These are phyloP conservation scores for Sporothrix luriei DNA, from an alignment of 2,329 filamentous ascomycete species.

Conservation along the genomic window DNA sequence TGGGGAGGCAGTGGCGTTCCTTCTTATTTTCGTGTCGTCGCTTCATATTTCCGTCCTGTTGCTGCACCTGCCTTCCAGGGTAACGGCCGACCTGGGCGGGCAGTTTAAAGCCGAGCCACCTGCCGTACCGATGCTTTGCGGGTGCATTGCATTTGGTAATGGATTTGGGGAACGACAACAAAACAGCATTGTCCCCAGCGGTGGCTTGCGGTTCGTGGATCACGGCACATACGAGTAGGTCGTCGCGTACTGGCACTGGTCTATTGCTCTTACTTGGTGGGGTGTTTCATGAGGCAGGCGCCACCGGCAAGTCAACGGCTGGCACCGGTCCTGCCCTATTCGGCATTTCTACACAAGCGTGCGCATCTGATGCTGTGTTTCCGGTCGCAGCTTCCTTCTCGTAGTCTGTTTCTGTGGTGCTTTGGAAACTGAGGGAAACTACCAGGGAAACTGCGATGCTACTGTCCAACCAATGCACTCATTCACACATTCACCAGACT, in stretches of 20 bases:
- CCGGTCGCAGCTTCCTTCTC: not conserved
- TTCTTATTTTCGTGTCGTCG: slow-evolving; percentile 32
- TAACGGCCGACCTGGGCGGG: not conserved
- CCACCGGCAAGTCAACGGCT: slow-evolving; percentile 11
- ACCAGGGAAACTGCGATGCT: not conserved
- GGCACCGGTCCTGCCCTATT: slow-evolving; percentile 11
- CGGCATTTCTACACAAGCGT: slow-evolving; percentile 5
- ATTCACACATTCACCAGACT: not conserved
- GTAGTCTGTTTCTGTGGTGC: not conserved
- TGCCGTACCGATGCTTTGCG: not conserved
- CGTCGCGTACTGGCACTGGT: not conserved
- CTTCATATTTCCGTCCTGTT: slow-evolving; percentile 15
- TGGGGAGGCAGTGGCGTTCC: slow-evolving; percentile 20
- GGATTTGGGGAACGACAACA: too few species aligned
- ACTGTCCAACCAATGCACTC: not conserved
- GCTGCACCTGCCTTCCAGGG: slow-evolving; percentile 17
- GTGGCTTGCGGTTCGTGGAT: not conserved
- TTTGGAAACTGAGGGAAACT: not conserved
- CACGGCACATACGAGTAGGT: too few species aligned
- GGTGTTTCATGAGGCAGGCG: slow-evolving; percentile 21
- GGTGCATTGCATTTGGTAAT: not conserved
- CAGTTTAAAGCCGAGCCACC: slow-evolving; percentile 2
- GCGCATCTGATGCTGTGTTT: not conserved
- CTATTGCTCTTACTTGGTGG: not conserved
- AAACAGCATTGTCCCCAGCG: too few species aligned